Evolutionary conservation across 208 protist species (phyloP).

Genomic region (Leishmania mexicana): DNA sequence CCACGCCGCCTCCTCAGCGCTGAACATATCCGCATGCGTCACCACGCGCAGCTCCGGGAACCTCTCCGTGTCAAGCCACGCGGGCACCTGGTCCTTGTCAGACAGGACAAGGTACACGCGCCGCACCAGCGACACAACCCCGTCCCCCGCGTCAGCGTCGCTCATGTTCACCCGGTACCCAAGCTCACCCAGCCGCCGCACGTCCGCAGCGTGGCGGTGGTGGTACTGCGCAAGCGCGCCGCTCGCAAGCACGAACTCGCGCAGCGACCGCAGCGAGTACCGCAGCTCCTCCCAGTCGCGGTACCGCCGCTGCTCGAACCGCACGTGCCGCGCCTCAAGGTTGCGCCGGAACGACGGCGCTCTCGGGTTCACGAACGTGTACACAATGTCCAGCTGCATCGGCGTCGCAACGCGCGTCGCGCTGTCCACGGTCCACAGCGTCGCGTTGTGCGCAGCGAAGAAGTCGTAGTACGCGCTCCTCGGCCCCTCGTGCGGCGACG

Average conservation of each 20-base stretch:
- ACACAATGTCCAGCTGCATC: conserved; percentile 55
- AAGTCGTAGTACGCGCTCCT: conserved; percentile 41
- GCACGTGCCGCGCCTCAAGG: conserved; percentile 30
- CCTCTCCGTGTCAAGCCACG: conserved; percentile 37
- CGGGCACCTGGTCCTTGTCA: conserved; percentile 41
- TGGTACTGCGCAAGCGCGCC: conserved; percentile 30
- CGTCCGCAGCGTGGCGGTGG: conserved; percentile 23
- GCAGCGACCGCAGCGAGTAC: conserved; percentile 51
- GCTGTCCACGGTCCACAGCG: conserved; percentile 45
- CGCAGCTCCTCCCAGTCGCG: conserved; percentile 65
- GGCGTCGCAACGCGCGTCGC: conserved; percentile 28
- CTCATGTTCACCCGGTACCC: conserved; percentile 30
- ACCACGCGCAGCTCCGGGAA: conserved; percentile 41
- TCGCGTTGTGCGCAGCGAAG: conserved; percentile 36
- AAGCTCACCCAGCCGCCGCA: conserved; percentile 22
- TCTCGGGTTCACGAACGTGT: conserved; percentile 58
- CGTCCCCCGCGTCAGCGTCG: conserved; percentile 14
- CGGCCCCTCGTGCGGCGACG: conserved; percentile 21
- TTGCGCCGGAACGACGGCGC: conserved; percentile 36
- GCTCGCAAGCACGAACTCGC: conserved; percentile 30
- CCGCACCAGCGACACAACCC: conserved; percentile 29
- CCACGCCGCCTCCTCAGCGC: conserved; percentile 24
- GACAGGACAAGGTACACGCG: conserved; percentile 44
- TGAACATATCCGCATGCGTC: conserved; percentile 44
- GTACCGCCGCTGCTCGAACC: conserved; percentile 29